Conservation (phyloP, 108 stramenopile species). For the Discostella pseudostelligera region DNA sequence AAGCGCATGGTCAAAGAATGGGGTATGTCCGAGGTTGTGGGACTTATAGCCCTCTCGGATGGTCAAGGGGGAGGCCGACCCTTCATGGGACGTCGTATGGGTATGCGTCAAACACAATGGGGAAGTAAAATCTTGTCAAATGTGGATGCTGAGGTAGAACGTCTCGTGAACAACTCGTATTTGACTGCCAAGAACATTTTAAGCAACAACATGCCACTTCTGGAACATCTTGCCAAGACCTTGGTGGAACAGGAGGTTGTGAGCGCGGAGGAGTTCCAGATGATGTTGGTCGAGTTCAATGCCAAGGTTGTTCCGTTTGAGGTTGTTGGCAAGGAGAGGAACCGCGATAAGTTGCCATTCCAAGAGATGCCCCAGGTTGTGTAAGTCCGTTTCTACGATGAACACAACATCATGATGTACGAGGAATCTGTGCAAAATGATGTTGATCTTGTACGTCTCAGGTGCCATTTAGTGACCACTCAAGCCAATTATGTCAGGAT, state of each 20-base stretch:
- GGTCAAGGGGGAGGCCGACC: constrained; percentile 36
- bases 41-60: constrained; percentile 56
- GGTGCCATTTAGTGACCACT: constrained; percentile 13
- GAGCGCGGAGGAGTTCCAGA: constrained; percentile 63
- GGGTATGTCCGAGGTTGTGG: constrained; percentile 75
- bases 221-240: constrained; percentile 54
- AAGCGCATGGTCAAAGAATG: constrained; percentile 91
- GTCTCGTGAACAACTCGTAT: constrained; percentile 70
- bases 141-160: constrained; percentile 69
- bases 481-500: constrained; percentile 17
- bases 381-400: constrained; percentile 16
- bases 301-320: constrained; percentile 63
- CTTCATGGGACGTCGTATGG: constrained; percentile 60
- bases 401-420: background rate
- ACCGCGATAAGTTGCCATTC: constrained; percentile 85
- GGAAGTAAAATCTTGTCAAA: constrained; percentile 55
- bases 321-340: constrained; percentile 67
- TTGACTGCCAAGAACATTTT: constrained; percentile 64
- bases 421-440: background rate
- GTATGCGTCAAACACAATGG: constrained; percentile 58
- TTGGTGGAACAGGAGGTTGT: constrained; percentile 71
- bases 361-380: constrained; percentile 58
- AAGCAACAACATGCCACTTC: constrained; percentile 47
- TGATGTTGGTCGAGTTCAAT: constrained; percentile 61
- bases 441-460: background rate